Percentiles rank a stretch among this genome's conserved stretches.
phyloP scores from a whole-genome alignment of 176 grass and related monocot species.

The Hordeum marinum region DNA sequence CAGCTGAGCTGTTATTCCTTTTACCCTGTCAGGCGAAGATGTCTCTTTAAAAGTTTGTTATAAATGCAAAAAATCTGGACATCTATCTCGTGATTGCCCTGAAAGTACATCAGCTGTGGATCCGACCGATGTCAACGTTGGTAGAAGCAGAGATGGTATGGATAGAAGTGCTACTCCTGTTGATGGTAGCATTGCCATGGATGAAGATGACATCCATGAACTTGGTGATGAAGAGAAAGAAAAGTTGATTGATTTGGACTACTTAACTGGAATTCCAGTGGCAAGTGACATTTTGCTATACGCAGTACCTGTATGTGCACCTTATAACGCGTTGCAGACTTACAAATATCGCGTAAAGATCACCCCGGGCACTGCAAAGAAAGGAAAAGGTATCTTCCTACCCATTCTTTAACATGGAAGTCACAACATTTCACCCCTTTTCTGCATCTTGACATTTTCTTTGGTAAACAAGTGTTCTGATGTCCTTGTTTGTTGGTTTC shows the following conservation, averaged over 20 bases:
- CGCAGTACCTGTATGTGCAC: constrained; percentile 81
- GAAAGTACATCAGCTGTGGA: constrained; percentile 51
- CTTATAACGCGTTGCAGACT: constrained; percentile 85
- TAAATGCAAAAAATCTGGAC: constrained; percentile 91
- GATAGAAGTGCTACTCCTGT: constrained; percentile 9
- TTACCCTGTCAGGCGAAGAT: constrained; percentile 52
- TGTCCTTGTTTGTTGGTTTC: constrained; percentile 17
- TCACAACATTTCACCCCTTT: neutral
- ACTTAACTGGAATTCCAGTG: constrained; percentile 85
- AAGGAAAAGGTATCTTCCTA: constrained; percentile 72
- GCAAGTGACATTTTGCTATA: constrained; percentile 87
- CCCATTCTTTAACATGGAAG: neutral
- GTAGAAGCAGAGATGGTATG: constrained; percentile 33
- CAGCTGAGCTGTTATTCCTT: neutral
- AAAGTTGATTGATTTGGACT: constrained; percentile 89
- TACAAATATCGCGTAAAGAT: constrained; percentile 99
- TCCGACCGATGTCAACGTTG: constrained; percentile 13
- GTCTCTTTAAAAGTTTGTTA: constrained; percentile 77
- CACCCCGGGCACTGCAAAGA: constrained; percentile 88
- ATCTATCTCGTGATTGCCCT: constrained; percentile 91
- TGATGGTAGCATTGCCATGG: constrained; percentile 39
- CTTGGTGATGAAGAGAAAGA: constrained; percentile 77
- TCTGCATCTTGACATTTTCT: neutral
- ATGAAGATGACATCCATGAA: constrained; percentile 60
- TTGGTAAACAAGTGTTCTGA: constrained; percentile 25